Percentiles rank a stretch among this genome's conserved stretches.
Conservation (phyloP, 441 rosid genomes). For the Metrosideros polymorpha region DNA sequence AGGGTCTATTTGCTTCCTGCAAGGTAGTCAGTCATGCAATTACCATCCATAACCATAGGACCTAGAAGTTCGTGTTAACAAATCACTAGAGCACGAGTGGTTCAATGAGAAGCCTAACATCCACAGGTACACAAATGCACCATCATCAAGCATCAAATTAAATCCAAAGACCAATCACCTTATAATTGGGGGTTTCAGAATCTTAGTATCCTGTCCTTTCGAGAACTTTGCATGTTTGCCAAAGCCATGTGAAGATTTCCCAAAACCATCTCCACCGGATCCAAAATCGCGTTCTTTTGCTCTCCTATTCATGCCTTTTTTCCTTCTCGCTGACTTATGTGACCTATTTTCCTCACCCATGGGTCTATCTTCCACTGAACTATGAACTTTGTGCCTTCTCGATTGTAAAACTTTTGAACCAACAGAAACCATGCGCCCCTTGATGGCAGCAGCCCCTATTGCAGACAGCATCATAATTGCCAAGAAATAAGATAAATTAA, state of each 20-base stretch:
- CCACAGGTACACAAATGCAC: not conserved
- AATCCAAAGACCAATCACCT: not conserved
- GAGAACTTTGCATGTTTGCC: not conserved
- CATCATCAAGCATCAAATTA: not conserved
- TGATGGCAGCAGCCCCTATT: not conserved
- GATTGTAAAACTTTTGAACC: slow-evolving; percentile 45
- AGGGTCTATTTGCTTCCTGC: slow-evolving; percentile 86
- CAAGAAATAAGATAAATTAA: not conserved
- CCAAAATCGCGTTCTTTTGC: slow-evolving; percentile 28
- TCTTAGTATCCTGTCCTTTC: not conserved
- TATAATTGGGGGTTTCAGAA: not conserved
- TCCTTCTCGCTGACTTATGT: slow-evolving; percentile 28
- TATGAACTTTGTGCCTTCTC: slow-evolving; percentile 10
- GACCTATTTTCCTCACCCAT: slow-evolving; percentile 46
- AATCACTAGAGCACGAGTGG: not conserved
- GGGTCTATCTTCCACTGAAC: slow-evolving; percentile 18
- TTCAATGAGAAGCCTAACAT: not conserved
- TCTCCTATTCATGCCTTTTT: slow-evolving; percentile 39
- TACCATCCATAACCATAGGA: not conserved
- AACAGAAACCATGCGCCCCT: slow-evolving; percentile 32
- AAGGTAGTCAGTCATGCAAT: slow-evolving; percentile 5
- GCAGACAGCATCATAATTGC: not conserved
- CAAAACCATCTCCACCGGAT: slow-evolving; percentile 24
- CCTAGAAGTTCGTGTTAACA: not conserved
- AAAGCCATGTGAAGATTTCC: not conserved